phyloP scores from a whole-genome alignment of 2,329 filamentous ascomycete genomes.

The Colletotrichum viniferum region DNA sequence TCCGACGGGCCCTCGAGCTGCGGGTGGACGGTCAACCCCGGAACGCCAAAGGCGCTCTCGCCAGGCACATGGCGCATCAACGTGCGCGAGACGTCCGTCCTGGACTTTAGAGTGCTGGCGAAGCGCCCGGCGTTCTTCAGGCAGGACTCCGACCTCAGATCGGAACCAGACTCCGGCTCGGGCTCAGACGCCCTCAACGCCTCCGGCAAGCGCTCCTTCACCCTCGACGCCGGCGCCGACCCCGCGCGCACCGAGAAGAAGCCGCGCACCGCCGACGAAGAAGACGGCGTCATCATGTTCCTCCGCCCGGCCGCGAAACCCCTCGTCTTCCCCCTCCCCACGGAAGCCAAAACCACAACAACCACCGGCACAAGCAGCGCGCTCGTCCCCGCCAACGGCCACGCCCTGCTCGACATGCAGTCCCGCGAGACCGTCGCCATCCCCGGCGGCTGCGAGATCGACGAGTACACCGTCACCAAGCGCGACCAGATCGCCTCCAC shows the following conservation, averaged over 20 bases:
- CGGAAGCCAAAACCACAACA: slow-evolving; percentile 47
- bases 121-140: slow-evolving; percentile 52
- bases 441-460: slow-evolving; percentile 54
- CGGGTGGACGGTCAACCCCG: slow-evolving; percentile 45
- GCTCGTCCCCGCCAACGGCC: slow-evolving; percentile 47
- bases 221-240: slow-evolving; percentile 45
- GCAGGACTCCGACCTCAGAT: slow-evolving; percentile 23
- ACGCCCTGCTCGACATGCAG: slow-evolving; percentile 57
- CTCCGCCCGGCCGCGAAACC: slow-evolving; percentile 53
- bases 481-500: slow-evolving; percentile 61
- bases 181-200: slow-evolving; percentile 44
- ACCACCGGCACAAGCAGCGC: slow-evolving; percentile 49
- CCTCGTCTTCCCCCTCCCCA: slow-evolving; percentile 57
- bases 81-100: slow-evolving; percentile 51
- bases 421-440: slow-evolving; percentile 54
- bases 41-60: slow-evolving; percentile 49
- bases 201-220: slow-evolving; percentile 56
- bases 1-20: slow-evolving; percentile 41
- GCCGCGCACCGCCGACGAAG: slow-evolving; percentile 41
- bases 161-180: slow-evolving; percentile 25
- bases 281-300: slow-evolving; percentile 61
- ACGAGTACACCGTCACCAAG: slow-evolving; percentile 60
- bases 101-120: slow-evolving; percentile 64
- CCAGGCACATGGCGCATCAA: slow-evolving; percentile 64
- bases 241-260: slow-evolving; percentile 42